phyloP scores from a whole-genome alignment of 1,284 basidiomycete species.

The Fistulina hepatica region DNA sequence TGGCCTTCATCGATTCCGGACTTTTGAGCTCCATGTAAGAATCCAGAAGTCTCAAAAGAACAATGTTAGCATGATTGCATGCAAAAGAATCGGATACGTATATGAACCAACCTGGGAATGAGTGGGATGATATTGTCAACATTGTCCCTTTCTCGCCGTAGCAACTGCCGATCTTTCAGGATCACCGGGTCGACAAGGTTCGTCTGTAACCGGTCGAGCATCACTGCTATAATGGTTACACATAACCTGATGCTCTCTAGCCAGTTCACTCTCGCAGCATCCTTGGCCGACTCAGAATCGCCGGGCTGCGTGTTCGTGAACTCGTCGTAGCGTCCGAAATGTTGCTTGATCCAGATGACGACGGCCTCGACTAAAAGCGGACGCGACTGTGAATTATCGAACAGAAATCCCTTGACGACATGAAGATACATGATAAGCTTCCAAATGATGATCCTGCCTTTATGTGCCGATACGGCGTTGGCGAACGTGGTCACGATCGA shows the following conservation, averaged over 20 bases:
- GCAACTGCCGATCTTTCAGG: slow-evolving; percentile 45
- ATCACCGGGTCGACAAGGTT: slow-evolving; percentile 63
- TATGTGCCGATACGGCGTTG: slow-evolving; percentile 68
- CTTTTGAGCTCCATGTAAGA: slow-evolving; percentile 80
- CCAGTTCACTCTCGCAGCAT: slow-evolving; percentile 79
- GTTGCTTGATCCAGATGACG: slow-evolving; percentile 89
- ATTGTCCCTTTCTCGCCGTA: slow-evolving; percentile 85
- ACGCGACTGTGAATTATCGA: slow-evolving; percentile 75
- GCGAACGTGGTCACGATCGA: slow-evolving; percentile 81
- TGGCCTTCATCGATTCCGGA: slow-evolving; percentile 51
- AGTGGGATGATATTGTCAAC: slow-evolving; percentile 84
- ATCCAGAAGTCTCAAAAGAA: slow-evolving; percentile 54
- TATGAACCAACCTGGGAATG: slow-evolving; percentile 65
- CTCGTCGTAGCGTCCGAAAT: slow-evolving; percentile 89
- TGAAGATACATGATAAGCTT: slow-evolving; percentile 91
- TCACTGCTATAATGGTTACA: slow-evolving; percentile 78
- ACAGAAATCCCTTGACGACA: slow-evolving; percentile 80
- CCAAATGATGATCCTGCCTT: slow-evolving; percentile 86
- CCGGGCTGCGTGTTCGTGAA: slow-evolving; percentile 49
- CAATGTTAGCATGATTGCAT: slow-evolving; percentile 15
- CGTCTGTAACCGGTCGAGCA: slow-evolving; percentile 84
- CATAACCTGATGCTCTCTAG: slow-evolving; percentile 82
- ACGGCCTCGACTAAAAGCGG: slow-evolving; percentile 79
- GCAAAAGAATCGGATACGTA: slow-evolving; percentile 1
- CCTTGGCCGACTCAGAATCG: slow-evolving; percentile 55